Percentiles rank a stretch among this genome's conserved stretches.
Conservation (phyloP, 805 yeast genomes). For the Phaffomyces antillensis region DNA sequence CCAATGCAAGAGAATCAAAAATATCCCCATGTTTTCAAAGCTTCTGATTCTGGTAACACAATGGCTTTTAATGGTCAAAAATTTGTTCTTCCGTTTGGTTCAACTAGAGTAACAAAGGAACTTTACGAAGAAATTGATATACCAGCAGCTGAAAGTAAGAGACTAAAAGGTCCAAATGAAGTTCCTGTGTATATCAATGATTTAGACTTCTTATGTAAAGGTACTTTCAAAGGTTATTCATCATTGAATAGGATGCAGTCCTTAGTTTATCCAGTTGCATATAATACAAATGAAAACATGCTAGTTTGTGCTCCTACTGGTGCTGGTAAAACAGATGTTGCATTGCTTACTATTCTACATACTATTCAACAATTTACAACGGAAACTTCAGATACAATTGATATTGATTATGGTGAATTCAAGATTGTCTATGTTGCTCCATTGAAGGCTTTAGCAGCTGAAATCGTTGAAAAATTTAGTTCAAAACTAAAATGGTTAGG, state of each 20-base stretch:
- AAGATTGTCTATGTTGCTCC: conserved; percentile 93
- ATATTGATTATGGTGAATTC: conserved; percentile 75
- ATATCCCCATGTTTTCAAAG: conserved; percentile 84
- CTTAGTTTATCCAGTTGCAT: conserved; percentile 85
- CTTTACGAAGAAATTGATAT: conserved; percentile 75
- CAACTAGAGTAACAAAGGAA: conserved; percentile 55
- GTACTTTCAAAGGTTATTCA: conserved; percentile 75
- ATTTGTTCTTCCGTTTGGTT: conserved; percentile 73
- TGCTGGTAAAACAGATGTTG: conserved; percentile 96
- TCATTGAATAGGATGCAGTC: conserved; percentile 85
- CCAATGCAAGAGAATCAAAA: conserved; percentile 39
- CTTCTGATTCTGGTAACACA: conserved; percentile 59
- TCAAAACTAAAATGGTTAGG: conserved; percentile 79
- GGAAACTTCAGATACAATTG: conserved; percentile 44
- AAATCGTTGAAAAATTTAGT: conserved; percentile 85
- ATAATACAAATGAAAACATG: conserved; percentile 91
- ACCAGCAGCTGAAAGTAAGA: conserved; percentile 58
- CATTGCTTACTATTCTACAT: conserved; percentile 71
- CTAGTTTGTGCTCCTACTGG: conserved; percentile 96
- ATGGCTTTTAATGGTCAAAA: conserved; percentile 78
- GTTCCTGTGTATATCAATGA: conserved; percentile 51
- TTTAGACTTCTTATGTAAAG: conserved; percentile 71
- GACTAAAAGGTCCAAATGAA: conserved; percentile 31
- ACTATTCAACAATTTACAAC: conserved; percentile 67
- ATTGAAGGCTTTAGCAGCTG: conserved; percentile 90